Base-by-base conservation (phyloP, 495 filamentous ascomycete genomes). In the Cercophora samala region DNA sequence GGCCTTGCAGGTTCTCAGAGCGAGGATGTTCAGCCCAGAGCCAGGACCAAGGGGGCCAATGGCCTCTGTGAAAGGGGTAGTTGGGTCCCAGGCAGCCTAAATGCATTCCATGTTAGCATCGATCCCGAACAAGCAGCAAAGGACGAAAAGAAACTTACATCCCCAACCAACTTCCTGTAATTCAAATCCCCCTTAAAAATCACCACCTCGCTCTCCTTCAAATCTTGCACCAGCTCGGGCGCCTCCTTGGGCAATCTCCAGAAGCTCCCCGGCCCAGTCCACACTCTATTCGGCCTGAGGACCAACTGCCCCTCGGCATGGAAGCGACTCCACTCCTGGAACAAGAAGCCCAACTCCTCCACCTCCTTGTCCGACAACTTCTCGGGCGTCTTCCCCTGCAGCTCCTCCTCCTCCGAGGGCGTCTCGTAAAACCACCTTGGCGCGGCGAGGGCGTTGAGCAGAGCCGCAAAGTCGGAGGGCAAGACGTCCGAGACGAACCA, bases 401-500 rank as follows among this genome's bases (percentile, higher is more conserved):
- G 64, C 32, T 80, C 75, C 3, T 89, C 84, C 13, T 94, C 91
- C 32, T 93, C 90, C 6, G 87, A 81, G 0, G 87, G 84, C 3
- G 86, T 88, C 60, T 84, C 80, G 76, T 93, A 97, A 80, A 97
- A 97, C 5, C 76, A 55, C 69, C 88, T 85, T 0, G 95, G 90
- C 66, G 87, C 82, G 4, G 87, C 84, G n/a, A 98, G 84, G 3
- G 89, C 89, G 61, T 84, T 86, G 22, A 98, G 85, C 4, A 99
- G 84, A 62, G 90, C 86, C 0, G 81, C 83, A 69, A 99, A 97
- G 73, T 99, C 95, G 24, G 78, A 83, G 0, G 93, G 92, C 13
- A 96, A 77, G 15, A 98, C 95, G 71, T 99, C 95, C 0, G 92
- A 97, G 58, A 99, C 95, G 70, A 98, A 99, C 95, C 95, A 99